Conservation (phyloP, 495 filamentous ascomycete genomes). For the Neurospora pannonica region DNA sequence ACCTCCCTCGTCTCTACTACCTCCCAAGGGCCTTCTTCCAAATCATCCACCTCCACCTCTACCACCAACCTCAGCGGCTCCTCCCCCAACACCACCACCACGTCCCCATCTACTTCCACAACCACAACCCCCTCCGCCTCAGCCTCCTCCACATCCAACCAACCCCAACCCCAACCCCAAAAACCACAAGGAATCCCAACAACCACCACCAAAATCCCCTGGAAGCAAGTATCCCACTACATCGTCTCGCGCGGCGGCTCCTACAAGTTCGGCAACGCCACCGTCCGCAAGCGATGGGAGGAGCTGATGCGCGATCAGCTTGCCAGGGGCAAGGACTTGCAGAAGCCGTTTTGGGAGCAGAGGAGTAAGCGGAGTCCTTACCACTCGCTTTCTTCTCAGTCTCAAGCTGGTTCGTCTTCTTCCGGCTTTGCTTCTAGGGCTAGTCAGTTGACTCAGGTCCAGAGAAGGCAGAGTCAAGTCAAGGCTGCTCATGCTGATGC, state of each 20-base stretch:
- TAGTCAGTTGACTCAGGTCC: neutral
- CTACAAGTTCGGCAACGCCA: constrained; percentile 79
- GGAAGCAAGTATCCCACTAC: constrained; percentile 72
- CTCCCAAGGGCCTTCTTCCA: neutral
- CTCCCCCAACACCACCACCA: neutral
- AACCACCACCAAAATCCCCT: constrained; percentile 50
- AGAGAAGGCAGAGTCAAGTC: neutral
- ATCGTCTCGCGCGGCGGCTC: constrained; percentile 63
- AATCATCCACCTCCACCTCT: neutral
- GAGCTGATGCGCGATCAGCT: constrained; percentile 26
- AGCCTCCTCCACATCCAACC: neutral
- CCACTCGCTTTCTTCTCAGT: neutral
- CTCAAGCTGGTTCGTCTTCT: neutral
- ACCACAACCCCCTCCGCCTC: neutral
- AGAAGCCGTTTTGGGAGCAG: constrained; percentile 7
- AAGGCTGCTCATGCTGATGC: neutral
- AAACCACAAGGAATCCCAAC: constrained; percentile 1
- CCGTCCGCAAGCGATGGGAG: constrained; percentile 79
- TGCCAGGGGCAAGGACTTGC: constrained; percentile 5
- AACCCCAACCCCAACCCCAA: neutral
- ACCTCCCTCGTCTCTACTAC: neutral
- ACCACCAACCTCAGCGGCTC: no score
- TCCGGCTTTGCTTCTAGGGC: neutral
- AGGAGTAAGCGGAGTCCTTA: neutral
- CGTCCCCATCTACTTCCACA: no score